These are phyloP conservation scores for Candida insectorum DNA, from an alignment of 805 yeast genomes.

Conservation along the genomic window DNA sequence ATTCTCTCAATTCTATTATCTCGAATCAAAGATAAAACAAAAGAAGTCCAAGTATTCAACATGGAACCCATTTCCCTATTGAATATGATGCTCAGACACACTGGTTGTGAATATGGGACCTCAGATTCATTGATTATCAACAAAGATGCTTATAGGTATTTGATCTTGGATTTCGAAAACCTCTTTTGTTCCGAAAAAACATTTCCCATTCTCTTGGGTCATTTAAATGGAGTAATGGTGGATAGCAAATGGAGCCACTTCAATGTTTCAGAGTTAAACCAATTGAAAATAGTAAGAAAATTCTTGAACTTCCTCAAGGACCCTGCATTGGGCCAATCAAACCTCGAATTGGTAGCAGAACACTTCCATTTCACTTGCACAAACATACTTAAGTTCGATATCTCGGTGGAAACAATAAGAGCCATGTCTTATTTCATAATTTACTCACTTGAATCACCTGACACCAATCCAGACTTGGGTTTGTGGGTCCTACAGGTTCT, in stretches of 20 bases:
- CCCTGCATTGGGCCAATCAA: slow-evolving; percentile 10
- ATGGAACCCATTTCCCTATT: background rate
- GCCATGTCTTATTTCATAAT: slow-evolving; percentile 46
- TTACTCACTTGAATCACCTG: slow-evolving; percentile 40
- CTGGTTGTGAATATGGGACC: slow-evolving; percentile 53
- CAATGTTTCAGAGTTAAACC: slow-evolving; percentile 52
- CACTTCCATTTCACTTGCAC: slow-evolving; percentile 21
- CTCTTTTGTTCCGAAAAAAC: slow-evolving; percentile 61
- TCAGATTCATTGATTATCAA: slow-evolving; percentile 56
- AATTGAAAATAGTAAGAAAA: slow-evolving; percentile 47
- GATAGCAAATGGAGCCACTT: slow-evolving; percentile 48
- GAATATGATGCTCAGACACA: slow-evolving; percentile 45
- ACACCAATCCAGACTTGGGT: slow-evolving; percentile 36
- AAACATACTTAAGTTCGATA: slow-evolving; percentile 31
- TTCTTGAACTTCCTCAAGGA: slow-evolving; percentile 50
- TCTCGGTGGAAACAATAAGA: slow-evolving; percentile 53
- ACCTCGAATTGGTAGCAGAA: slow-evolving; percentile 2
- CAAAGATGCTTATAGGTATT: slow-evolving; percentile 50
- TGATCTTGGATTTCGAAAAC: slow-evolving; percentile 55
- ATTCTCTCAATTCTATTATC: slow-evolving; percentile 51
- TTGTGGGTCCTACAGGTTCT: slow-evolving; percentile 22
- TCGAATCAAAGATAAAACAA: background rate
- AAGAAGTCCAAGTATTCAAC: background rate
- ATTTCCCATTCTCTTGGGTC: slow-evolving; percentile 52
- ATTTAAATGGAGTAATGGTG: slow-evolving; percentile 52